Evolutionary conservation across 352 stramenopile genomes (phyloP), one percentile per base, ranked within the genome.

Genomic region (Pythium insidiosum): DNA sequence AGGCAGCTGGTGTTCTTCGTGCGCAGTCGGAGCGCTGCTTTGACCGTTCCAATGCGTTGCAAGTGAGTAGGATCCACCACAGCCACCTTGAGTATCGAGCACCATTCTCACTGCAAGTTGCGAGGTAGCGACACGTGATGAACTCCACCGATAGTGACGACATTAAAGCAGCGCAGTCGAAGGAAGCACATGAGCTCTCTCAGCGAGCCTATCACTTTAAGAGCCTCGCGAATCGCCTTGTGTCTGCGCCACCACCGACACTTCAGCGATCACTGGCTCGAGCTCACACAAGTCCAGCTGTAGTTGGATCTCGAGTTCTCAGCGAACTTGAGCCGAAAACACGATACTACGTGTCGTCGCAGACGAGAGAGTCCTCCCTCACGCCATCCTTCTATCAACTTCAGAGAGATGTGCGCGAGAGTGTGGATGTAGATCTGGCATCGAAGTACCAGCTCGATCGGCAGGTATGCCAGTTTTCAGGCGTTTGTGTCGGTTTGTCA

Each of bases 381-480:
- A 55, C 38, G 2, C 20, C 44, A 0, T 25, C 21, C 12, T 63
- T 63, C 24, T 33, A 58, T 35, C 48, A 53, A 23, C 47, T n/a
- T 63, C 13, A 44, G 55, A 20, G 48, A 57, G 4, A 42, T 58
- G 26, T 45, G 43, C 20, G 37, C 26, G 7, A 37, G 44, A 6
- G 34, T 63, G 9, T 13, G 28, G 4, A n/a, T n/a, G 25, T 9
- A 2, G 48, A 40, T 1, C 28, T 63, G 3, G 47, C 43, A 13
- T 7, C 36, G 23, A 63, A 58, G 44, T 63, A 58, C 44, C 50
- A 52, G 35, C 34, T 63, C 7, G 43, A 58, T 13, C 41, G 43
- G 5, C 58, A 63, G 55, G 55, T 63, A 20, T 20, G 55, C 16
- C 16, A n/a, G n/a, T n/a, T n/a, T n/a, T n/a, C n/a, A n/a, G n/a